Base-by-base conservation (phyloP, 2,329 filamentous ascomycete genomes). In the Leptographium procerum region DNA sequence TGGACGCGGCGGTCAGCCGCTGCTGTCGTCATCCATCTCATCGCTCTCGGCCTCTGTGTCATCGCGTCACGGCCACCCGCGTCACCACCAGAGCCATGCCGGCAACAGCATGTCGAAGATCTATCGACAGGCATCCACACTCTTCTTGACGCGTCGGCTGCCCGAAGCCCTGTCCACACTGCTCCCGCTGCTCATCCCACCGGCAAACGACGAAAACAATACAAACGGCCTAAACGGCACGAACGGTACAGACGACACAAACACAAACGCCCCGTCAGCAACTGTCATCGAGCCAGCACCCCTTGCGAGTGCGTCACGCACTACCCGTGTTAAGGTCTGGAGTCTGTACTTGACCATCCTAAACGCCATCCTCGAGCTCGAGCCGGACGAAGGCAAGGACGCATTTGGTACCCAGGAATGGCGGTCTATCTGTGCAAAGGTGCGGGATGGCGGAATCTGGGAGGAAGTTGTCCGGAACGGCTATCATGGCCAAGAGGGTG, bases 291-390 rank as follows among this genome's bases (percentile, higher is more conserved):
- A 84, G 59, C 76, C 82, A 31, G 87, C 90, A 31, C 89, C 91
- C 5, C 84, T 96, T 57, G 86, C 89, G 57, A 83, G 80, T 62
- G 90, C 90, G 57, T 91, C 88, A 48, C 84, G 87, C 64, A 88
- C 86, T 34, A 94, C 89, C 59, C 80, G 91, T 64, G 87, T 96
- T 71, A 99, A 97, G 73, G 87, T 97, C 63, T 99, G 94, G 94
- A 96, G 91, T 71, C 80, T 99, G 66, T 99, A 97, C 70, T 81
- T 97, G 64, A 96, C 91, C 22, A 87, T 96, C 55, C 78, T 97
- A 62, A 96, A 96, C 74, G 88, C 90, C 45, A 87, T 96, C 63
- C 78, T 95, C 40, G 92, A 97, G 67, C 78, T 97, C 68, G 90
- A 91, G 58, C 79, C 88, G 1, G 89, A 96, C 64, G 91, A 96